Base-by-base conservation (phyloP, 2,329 filamentous ascomycete genomes). In the Aspergillus quadrilineatus region DNA sequence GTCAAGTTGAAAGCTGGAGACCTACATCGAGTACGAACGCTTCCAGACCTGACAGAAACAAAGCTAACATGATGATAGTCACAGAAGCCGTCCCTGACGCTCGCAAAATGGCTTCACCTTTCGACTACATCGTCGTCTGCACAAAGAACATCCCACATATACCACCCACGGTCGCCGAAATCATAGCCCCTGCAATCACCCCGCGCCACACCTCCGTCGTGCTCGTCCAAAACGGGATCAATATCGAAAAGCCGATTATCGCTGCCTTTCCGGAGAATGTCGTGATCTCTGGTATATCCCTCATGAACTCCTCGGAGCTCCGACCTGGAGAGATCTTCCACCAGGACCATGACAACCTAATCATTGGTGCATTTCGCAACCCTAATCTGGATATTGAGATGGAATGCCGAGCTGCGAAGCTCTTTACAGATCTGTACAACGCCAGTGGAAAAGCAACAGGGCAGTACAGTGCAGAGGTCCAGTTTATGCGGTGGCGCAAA, bases 201-300 rank as follows among this genome's bases (percentile, higher is more conserved):
- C 74, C 77, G 0, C 75, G 73, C 1, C 71, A 78, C 26, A 85
- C 83, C 0, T 75, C 75, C 29, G 80, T 87, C 44, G 74, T 86
- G 0, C 75, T 87, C 6, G 71, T 84, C 4, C 85, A 87, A 59
- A 87, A 87, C 63, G 85, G 85, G 0, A 69, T 87, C n/a, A 84
- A 86, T 62, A 86, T 87, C 59, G 82, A 87, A 60, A 78, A 75
- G 42, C 82, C 83, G 0, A 65, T 86, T 17, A 65, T 51, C 34
- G 10, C 22, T 4, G 67, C 70, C 0, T 85, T 85, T 63, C 82
- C 83, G 0, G 56, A 65, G 3, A 85, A 83, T 57, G 67, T 78
- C 0, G 63, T 85, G 6, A 72, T 87, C 1, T 82, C 79, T 3
- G 81, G 82, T 4, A 75, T 86, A 7, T 78, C 76, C 2, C 71